Conservation (phyloP, 2,329 filamentous ascomycete genomes). For the Aspergillus caelatus region DNA sequence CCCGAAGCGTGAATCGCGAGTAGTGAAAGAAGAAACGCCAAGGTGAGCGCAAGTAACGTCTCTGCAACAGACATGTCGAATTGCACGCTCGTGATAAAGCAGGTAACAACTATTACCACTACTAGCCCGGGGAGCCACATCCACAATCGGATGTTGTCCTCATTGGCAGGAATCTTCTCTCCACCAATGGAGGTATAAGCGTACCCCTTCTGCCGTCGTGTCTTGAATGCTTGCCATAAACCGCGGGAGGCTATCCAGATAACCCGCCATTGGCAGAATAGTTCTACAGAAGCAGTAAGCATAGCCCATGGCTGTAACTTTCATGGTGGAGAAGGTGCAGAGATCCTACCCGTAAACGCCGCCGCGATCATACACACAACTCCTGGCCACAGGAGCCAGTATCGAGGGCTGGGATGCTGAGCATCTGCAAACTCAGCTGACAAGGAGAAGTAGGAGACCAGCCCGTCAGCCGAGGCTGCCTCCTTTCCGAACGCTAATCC, state of each 20-base stretch:
- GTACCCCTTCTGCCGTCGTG: neutral
- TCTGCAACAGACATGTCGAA: conserved; percentile 1
- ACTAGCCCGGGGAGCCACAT: conserved; percentile 8
- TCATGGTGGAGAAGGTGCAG: neutral
- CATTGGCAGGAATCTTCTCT: neutral
- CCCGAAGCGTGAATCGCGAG: conserved; percentile 10
- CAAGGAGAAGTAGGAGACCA: conserved; percentile 7
- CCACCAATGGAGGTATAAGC: neutral
- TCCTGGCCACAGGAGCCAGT: conserved; percentile 10
- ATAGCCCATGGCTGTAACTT: neutral
- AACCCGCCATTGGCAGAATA: conserved; percentile 8
- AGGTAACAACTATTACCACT: neutral
- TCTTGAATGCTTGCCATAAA: neutral
- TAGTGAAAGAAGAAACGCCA: conserved; percentile 8
- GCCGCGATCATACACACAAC: conserved; percentile 8
- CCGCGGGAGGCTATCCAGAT: conserved; percentile 3
- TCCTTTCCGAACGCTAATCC: conserved; percentile 6
- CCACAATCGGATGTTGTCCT: neutral
- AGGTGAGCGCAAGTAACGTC: conserved; percentile 5
- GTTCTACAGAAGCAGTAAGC: neutral
- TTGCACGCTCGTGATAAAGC: neutral
- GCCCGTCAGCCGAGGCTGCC: neutral
- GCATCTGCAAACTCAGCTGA: conserved; percentile 8
- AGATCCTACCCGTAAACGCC: neutral
- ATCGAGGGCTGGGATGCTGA: conserved; percentile 7